phyloP scores from a whole-genome alignment of 1,284 basidiomycete genomes.

The Cutaneotrichosporon spelunceum region DNA sequence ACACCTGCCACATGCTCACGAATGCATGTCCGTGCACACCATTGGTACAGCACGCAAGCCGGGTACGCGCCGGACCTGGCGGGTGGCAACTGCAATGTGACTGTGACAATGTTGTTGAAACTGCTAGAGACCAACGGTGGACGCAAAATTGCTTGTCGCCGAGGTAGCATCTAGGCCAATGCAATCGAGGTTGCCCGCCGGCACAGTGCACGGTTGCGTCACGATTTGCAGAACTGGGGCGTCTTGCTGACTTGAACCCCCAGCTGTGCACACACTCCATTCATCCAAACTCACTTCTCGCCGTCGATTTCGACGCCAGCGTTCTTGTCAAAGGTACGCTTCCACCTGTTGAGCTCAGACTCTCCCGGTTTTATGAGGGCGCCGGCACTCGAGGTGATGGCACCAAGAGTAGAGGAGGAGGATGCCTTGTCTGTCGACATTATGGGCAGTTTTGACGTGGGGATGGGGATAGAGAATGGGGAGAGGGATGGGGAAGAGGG shows the following conservation, averaged over 20 bases:
- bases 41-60: not conserved
- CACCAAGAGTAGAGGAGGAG: not conserved
- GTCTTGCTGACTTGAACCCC: too few relatives aligned
- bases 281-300: slow-evolving; percentile 67
- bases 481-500: not conserved
- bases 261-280: not conserved
- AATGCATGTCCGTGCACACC: slow-evolving; percentile 2
- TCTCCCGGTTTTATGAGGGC: slow-evolving; percentile 67
- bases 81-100: not conserved
- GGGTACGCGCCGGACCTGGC: not conserved
- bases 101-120: not conserved
- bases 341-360: slow-evolving; percentile 79
- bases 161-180: not conserved
- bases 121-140: not conserved
- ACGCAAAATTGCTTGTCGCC: not conserved
- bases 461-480: not conserved
- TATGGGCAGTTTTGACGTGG: not conserved
- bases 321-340: slow-evolving; percentile 74
- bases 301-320: slow-evolving; percentile 68
- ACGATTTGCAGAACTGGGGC: not conserved
- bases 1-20: not conserved
- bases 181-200: not conserved
- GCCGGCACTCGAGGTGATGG: slow-evolving; percentile 36
- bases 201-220: not conserved
- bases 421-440: slow-evolving; percentile 14